Evolutionary conservation across 805 yeast genomes (phyloP).

Genomic region (fission yeast (Schizosaccharomyces pombe)): ASM294v3 CU329670.1:3016501-3017000

Average conservation of each 20-base stretch:
- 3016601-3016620: slow-evolving; percentile 53
- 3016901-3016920: slow-evolving; percentile 61
- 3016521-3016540: slow-evolving; percentile 60
- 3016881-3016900: slow-evolving; percentile 39
- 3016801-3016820: background rate
- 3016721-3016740: slow-evolving; percentile 70
- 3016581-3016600: background rate
- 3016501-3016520: slow-evolving; percentile 40
- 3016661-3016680: slow-evolving; percentile 87
- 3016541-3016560: slow-evolving; percentile 72
- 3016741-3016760: slow-evolving; percentile 35
- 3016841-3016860: slow-evolving; percentile 48
- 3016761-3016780: slow-evolving; percentile 25
- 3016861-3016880: slow-evolving; percentile 66
- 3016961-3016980: slow-evolving; percentile 20
- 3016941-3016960: slow-evolving; percentile 26
- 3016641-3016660: slow-evolving; percentile 76
- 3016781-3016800: background rate
- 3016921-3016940: slow-evolving; percentile 56
- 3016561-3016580: background rate
- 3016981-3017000: background rate
- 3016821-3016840: slow-evolving; percentile 21
- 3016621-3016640: slow-evolving; percentile 69
- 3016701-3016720: slow-evolving; percentile 65
- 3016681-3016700: slow-evolving; percentile 72